These are phyloP conservation scores for Globomyces pollinis-pini DNA, from an alignment of 192 early-diverging fungal genomes.

Conservation along the genomic window DNA sequence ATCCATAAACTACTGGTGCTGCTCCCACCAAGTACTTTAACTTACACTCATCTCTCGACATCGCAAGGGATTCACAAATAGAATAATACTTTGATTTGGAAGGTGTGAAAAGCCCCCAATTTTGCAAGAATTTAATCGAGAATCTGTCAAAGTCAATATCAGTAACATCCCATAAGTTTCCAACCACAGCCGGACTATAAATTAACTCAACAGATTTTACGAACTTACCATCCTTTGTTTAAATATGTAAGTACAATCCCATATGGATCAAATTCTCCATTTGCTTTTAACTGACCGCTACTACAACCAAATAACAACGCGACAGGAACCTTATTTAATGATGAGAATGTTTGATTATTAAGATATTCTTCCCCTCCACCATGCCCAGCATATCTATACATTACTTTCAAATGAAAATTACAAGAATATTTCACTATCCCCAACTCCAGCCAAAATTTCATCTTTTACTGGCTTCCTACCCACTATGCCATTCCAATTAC, in stretches of 20 bases:
- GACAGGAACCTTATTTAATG: slow-evolving; percentile 63
- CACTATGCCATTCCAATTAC: slow-evolving; percentile 46
- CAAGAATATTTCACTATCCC: slow-evolving; percentile 53
- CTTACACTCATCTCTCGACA: slow-evolving; percentile 62
- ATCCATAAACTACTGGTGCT: slow-evolving; percentile 87
- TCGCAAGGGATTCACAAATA: slow-evolving; percentile 66
- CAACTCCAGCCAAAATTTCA: slow-evolving; percentile 54
- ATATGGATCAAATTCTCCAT: slow-evolving; percentile 83
- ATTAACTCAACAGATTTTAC: too few species aligned
- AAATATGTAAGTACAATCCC: slow-evolving; percentile 82
- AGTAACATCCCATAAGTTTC: slow-evolving; percentile 98
- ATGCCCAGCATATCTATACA: slow-evolving; percentile 86
- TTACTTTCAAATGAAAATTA: too few species aligned
- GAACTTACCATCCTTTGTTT: slow-evolving; percentile 70
- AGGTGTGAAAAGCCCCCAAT: slow-evolving; percentile 55
- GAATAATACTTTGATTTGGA: slow-evolving; percentile 30
- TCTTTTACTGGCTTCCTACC: slow-evolving; percentile 58
- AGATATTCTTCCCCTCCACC: slow-evolving; percentile 84
- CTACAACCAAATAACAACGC: slow-evolving; percentile 91
- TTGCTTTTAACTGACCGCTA: slow-evolving; percentile 65
- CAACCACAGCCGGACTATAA: slow-evolving; percentile 78
- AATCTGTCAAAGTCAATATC: slow-evolving; percentile 93
- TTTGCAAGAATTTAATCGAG: slow-evolving; percentile 55
- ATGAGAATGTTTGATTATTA: slow-evolving; percentile 53
- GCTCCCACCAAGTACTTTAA: slow-evolving; percentile 84